Evolutionary conservation across 1,284 basidiomycete species (phyloP).

Genomic region (Pseudozyma tsukubaensis): DNA sequence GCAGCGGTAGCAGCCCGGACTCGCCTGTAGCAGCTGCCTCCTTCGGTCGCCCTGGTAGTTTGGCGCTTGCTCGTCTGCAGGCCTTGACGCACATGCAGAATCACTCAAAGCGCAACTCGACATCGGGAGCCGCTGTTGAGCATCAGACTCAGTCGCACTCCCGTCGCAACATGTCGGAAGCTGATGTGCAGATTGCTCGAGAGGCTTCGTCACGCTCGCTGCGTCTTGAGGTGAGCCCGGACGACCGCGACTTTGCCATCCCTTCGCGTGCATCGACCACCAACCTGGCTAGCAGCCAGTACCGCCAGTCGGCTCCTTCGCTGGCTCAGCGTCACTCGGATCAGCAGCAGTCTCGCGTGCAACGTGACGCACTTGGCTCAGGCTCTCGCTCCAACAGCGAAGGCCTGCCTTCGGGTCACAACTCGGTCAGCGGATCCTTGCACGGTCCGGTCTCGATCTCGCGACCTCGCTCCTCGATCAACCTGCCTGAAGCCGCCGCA

Average conservation of each 20-base stretch:
- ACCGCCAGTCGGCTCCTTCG: constrained; percentile 38
- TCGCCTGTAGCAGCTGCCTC: constrained; percentile 24
- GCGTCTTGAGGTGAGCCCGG: constrained; percentile 52
- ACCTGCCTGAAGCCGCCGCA: constrained; percentile 69
- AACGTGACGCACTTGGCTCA: constrained; percentile 31
- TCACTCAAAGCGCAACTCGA: constrained; percentile 44
- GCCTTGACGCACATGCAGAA: constrained; percentile 43
- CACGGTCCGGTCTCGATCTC: constrained; percentile 39
- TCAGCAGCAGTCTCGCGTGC: constrained; percentile 22
- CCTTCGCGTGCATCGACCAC: constrained; percentile 31
- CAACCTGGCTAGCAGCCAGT: constrained; percentile 33
- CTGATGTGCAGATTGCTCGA: constrained; percentile 27
- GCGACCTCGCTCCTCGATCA: constrained; percentile 41
- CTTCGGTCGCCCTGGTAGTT: constrained; percentile 40
- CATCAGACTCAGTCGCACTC: constrained; percentile 12
- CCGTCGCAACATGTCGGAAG: constrained; percentile 20
- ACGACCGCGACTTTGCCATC: constrained; percentile 49
- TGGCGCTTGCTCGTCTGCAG: constrained; percentile 47
- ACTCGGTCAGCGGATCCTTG: constrained; percentile 16
- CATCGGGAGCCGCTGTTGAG: constrained; percentile 5
- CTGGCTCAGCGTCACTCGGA: constrained; percentile 44
- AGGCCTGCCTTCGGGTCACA: constrained; percentile 26
- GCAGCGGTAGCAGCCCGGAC: constrained; percentile 40
- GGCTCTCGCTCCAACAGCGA: constrained; percentile 54
- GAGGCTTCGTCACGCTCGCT: constrained; percentile 44